Base-by-base conservation (phyloP, 768 basidiomycete species). In the Dictyophora rubrovolvata region DNA sequence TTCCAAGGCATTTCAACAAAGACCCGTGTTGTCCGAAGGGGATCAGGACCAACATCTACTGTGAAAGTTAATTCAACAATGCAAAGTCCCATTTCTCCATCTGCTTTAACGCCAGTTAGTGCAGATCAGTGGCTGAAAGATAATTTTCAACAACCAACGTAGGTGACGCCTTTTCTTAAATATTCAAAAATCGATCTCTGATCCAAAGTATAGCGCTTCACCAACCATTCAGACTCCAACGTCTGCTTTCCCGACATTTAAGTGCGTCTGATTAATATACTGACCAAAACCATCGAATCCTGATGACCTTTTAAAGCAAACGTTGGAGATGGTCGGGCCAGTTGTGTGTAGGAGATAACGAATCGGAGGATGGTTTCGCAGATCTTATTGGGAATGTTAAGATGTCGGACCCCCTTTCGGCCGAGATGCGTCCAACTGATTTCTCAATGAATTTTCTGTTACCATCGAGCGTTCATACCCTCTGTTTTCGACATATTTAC, bases 271-370 rank as follows among this genome's bases (percentile, higher is more conserved):
- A 37, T 28, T 22, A 55, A 18, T 46, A 21, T 23, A 55, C 47
- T 20, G 17, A 18, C 16, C 16, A 20, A 28, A 23, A 4, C 34
- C 6, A 12, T 14, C 14, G 21, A 14, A 18, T 16, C 33, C 23
- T 57, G 56, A 50, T 28, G 9, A n/a, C 3, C 55, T 46, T 28
- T 20, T 33, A 18, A 28, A 59, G 57, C 48, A 59, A 59, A 52
- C 48, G 48, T 33, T 59, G 57, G 57, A 33, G 36, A 9, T 59
- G 57, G 57, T 17, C 57, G 5, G 57, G 57, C n/a, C 48, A 59
- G 16, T 28, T 59, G 37, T 21, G n/a, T 35, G 21, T 59, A 12
- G 49, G 49, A 3, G 57, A 59, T 36, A 59, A 59, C 42, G 46
- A 56, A 48, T 56, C 55, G 20, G 49, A 59, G 18, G 37, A 51